phyloP scores from a whole-genome alignment of 345 rosid genomes.

The Turritis glabra region DNA sequence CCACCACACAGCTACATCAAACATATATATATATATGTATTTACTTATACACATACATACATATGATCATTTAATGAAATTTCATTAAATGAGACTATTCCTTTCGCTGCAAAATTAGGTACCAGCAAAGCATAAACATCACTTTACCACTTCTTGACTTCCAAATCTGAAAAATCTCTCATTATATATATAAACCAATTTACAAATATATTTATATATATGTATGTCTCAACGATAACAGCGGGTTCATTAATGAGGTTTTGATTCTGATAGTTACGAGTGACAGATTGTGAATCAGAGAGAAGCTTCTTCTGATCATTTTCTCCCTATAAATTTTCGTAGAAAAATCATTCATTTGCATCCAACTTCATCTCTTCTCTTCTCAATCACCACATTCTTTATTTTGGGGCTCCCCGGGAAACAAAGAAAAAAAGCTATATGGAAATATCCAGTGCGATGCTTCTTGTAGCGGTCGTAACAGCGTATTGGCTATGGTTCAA shows the following conservation, averaged over 20 bases:
- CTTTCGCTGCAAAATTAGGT: conserved; percentile 65
- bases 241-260: conserved; percentile 32
- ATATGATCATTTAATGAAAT: conserved; percentile 52
- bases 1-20: conserved; percentile 39
- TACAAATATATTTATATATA: not conserved
- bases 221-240: conserved; percentile 35
- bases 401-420: too few species aligned
- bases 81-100: conserved; percentile 36
- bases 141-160: conserved; percentile 43
- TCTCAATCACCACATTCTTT: not conserved
- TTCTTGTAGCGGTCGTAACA: conserved; percentile 57
- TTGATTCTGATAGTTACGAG: conserved; percentile 26
- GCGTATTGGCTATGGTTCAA: conserved; percentile 87
- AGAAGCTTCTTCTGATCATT: conserved; percentile 32
- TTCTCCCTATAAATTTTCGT: conserved; percentile 14
- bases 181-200: not conserved
- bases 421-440: conserved; percentile 41
- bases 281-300: conserved; percentile 12
- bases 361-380: conserved; percentile 1
- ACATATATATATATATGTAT: not conserved
- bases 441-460: conserved; percentile 61
- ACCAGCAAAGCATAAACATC: conserved; percentile 36
- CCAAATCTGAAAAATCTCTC: conserved; percentile 32
- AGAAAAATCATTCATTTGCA: not conserved
- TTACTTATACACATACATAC: not conserved